Percentiles rank a stretch among this genome's conserved stretches.
phyloP scores from a whole-genome alignment of 768 basidiomycete genomes.

The Stropharia rugosoannulata region DNA sequence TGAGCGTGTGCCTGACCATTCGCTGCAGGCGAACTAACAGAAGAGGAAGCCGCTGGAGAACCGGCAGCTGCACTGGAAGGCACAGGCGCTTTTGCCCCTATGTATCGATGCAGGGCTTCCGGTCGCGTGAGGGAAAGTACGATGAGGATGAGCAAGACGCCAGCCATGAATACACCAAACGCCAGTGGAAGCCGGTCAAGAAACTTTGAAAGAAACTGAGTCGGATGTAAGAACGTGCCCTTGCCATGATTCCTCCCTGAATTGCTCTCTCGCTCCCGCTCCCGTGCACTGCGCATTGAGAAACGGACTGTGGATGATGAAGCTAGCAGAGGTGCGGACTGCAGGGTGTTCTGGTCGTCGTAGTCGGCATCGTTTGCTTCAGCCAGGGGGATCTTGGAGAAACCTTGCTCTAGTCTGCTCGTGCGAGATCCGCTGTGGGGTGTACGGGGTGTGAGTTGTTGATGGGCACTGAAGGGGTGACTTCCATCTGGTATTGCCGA shows the following conservation, averaged over 20 bases:
- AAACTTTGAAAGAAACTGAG: constrained; percentile 16
- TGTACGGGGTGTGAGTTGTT: constrained; percentile 56
- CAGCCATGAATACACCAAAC: constrained; percentile 42
- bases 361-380: constrained; percentile 37
- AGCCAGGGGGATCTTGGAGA: constrained; percentile 47
- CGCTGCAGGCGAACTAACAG: constrained; percentile 12
- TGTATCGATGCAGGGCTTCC: constrained; percentile 42
- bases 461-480: constrained; percentile 26
- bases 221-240: constrained; percentile 8
- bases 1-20: background rate
- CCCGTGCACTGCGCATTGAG: constrained; percentile 36
- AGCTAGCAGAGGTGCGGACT: constrained; percentile 45
- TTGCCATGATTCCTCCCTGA: constrained; percentile 9
- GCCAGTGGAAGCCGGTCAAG: constrained; percentile 40
- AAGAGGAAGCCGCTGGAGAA: constrained; percentile 12
- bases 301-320: constrained; percentile 43
- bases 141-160: constrained; percentile 44
- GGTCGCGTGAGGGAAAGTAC: constrained; percentile 51
- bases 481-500: constrained; percentile 23
- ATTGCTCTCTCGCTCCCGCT: constrained; percentile 25
- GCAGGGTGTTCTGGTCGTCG: constrained; percentile 38
- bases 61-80: constrained; percentile 12
- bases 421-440: constrained; percentile 54
- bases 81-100: constrained; percentile 31
- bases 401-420: constrained; percentile 54